Base-by-base conservation (phyloP, 2,329 filamentous ascomycete species). In the Fusarium drepaniforme region DNA sequence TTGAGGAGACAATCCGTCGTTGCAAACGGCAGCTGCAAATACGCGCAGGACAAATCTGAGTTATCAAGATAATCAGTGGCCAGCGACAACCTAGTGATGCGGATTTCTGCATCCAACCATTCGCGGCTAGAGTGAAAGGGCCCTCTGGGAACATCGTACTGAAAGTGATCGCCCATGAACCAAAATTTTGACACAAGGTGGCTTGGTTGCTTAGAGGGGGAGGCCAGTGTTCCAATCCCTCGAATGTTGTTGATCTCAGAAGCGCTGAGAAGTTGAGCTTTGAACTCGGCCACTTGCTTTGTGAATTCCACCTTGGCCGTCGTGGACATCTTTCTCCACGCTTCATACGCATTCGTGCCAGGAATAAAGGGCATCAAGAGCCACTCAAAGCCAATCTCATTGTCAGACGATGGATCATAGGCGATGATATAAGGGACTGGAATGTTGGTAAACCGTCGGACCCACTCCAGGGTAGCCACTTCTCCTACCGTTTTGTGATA, bases 351-450 rank as follows among this genome's bases (percentile, higher is more conserved):
- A 28, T 70, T 76, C 8, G 33, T 70, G 1, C 81, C 82, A 2
- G 64, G 60, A 28, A 83, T 46, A n/a, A 73, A 75, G 8, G 78
- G 75, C 80, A 85, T 83, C 18, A 85, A 60, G 8, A 85, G 85
- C 83, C 83, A 86, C 75, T 85, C 46, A 16, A 66, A 66, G 4
- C 67, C 49, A 25, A 62, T 33, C 8, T 53, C 35, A 21, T 61
- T 69, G 21, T 69, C 23, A n/a, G 46, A 15, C 4, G 62, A 62
- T 15, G 46, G 30, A 23, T 66, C 46, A 12, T n/a, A 60, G 13
- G 42, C 37, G 8, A 68, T 46, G 5, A 68, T 13, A 8, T 44
- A 11, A 15, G 57, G 67, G 12, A 69, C 56, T 16, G 61, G 67
- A 23, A 66, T 38, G n/a, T 40, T 25, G 4, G 67, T 62, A 15